Evolutionary conservation across 108 stramenopile genomes (phyloP), one percentile per base, ranked within the genome.

Genomic region (Pseudonitzschia pungens): DNA sequence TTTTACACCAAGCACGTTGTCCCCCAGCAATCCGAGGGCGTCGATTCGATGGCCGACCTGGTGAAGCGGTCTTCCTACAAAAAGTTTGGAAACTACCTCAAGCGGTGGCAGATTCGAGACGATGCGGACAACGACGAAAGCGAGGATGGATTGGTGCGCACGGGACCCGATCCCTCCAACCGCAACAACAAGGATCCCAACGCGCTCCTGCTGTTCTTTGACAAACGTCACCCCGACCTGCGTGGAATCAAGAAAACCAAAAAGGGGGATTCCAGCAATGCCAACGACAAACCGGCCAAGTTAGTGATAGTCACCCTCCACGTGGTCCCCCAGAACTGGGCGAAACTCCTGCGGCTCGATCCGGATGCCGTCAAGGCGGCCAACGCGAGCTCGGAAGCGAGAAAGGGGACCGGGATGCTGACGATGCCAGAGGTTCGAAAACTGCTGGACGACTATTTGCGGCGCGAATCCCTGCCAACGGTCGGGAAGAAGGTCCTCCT

Each of bases 21-120:
- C 27, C 65, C 83, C 32, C 74, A 83, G 11, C 58, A 74, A 56
- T 79, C 77, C 31, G 3, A 51, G 9, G 31, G 40, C n/a, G 74
- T 60, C 11, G 80, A 81, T 6, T 78, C 84, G 0, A 74, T 62
- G 58, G 24, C 21, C 27, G 71, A 91, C 53, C 81, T 91, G 26
- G 62, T 94, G 55, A 94, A 94, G 63, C 72, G 73, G 74, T 92
- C 90, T 20, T 64, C 59, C 21, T 86, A 86, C 70, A 94, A 92
- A 70, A 91, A 94, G 71, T 85, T 94, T 69, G 89, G 89, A 26
- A 80, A 75, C 9, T 94, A 90, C 75, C 53, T 94, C 16, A 75
- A 33, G 86, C 87, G 24, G 81, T 87, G 75, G 85, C 83, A 40
- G 67, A 72, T 40, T 12, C 24, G 7, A 58, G 53, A 54, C 24